Evolutionary conservation across 73 alveolate species (phyloP).

Genomic region (Blepharisma japonicum): DNA sequence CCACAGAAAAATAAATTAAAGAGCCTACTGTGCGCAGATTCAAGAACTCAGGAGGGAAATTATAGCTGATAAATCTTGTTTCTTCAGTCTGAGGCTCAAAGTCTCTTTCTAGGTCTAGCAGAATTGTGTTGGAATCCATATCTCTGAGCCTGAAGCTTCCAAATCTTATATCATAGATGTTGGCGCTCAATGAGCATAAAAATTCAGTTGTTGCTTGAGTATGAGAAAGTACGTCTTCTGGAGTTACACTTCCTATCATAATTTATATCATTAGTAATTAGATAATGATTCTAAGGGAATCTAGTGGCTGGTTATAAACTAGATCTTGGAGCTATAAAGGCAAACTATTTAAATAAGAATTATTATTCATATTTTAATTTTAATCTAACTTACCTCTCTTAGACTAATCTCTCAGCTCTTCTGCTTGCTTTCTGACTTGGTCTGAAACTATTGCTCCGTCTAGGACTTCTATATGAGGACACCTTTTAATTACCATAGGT

Average conservation of each 20-base stretch:
- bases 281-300: too few relatives aligned
- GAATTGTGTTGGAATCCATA: conserved; percentile 53
- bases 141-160: conserved; percentile 65
- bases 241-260: neutral
- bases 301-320: too few relatives aligned
- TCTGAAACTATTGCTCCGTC: conserved; percentile 85
- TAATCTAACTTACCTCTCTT: too few relatives aligned
- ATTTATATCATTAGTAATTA: too few relatives aligned
- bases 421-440: conserved; percentile 64
- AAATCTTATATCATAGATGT: conserved; percentile 56
- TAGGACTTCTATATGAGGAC: conserved; percentile 79
- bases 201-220: conserved; percentile 32
- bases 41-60: conserved; percentile 82
- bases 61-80: conserved; percentile 70
- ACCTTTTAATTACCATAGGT: conserved; percentile 81
- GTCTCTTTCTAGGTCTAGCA: conserved; percentile 67
- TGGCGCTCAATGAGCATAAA: conserved; percentile 69
- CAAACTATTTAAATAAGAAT: too few relatives aligned
- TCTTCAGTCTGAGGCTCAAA: conserved; percentile 35
- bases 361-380: too few relatives aligned
- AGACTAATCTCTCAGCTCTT: conserved; percentile 29
- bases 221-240: neutral
- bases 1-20: conserved; percentile 68
- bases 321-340: too few relatives aligned
- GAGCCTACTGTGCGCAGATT: conserved; percentile 75